Conservation (phyloP, 768 basidiomycete species). For the Leccinellum rugosiceps region DNA sequence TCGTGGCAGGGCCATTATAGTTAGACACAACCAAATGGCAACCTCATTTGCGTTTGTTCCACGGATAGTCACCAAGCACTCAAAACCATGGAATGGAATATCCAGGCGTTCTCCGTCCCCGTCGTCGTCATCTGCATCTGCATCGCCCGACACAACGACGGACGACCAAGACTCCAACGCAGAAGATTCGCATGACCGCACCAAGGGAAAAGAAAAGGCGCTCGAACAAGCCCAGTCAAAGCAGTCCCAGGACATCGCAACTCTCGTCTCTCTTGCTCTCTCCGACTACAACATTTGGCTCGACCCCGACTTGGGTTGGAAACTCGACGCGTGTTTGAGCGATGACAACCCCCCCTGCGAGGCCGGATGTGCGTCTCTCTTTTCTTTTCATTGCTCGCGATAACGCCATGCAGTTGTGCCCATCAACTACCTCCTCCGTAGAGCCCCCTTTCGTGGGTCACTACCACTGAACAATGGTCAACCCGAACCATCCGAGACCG, state of each 20-base stretch:
- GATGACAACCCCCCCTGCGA: constrained; percentile 13
- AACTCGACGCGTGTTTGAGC: constrained; percentile 36
- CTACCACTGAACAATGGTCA: neutral
- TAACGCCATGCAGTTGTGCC: constrained; percentile 50
- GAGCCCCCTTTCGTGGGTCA: constrained; percentile 27
- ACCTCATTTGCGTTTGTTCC: constrained; percentile 46
- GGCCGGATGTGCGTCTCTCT: constrained; percentile 47
- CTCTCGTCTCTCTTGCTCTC: constrained; percentile 56
- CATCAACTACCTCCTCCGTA: constrained; percentile 51
- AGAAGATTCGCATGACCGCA: constrained; percentile 18
- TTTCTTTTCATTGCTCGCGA: neutral
- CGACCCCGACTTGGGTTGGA: constrained; percentile 51
- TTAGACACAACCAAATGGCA: constrained; percentile 12
- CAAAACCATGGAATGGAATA: constrained; percentile 24
- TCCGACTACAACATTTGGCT: constrained; percentile 70
- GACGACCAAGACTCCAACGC: constrained; percentile 1
- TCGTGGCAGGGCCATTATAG: no score
- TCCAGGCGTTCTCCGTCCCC: constrained; percentile 5
- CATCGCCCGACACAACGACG: constrained; percentile 7
- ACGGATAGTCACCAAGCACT: constrained; percentile 40
- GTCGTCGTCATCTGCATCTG: constrained; percentile 2
- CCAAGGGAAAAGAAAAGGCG: constrained; percentile 23
- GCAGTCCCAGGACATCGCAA: constrained; percentile 43
- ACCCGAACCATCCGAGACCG: constrained; percentile 36
- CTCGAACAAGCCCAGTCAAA: constrained; percentile 14